Evolutionary conservation across 257 asterid species (phyloP), one percentile per base, ranked within the genome.

Genomic region (Solanum bukasovii): DNA sequence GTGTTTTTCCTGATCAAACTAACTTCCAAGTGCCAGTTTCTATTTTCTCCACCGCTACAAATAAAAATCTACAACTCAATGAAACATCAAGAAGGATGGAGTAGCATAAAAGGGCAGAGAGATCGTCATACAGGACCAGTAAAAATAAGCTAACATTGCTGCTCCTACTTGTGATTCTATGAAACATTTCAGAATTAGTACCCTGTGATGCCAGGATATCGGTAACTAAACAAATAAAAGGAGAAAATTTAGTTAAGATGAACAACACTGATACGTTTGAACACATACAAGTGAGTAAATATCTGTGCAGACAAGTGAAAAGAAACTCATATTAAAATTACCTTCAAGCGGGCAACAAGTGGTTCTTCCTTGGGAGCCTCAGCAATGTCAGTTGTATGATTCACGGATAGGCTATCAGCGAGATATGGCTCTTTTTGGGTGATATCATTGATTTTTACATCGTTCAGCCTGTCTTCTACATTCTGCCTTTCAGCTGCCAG

Each of bases 331-430:
- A 46, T n/a, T 42, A 27, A 59, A 83, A 86, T 92, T 90, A 96
- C 98, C 94, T 96, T 97, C 87, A 97, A 93, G 56, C 98, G 99
- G 25, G 94, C 97, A 85, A 97, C 98, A 84, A 96, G 98, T 44
- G 99, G 96, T 87, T 95, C 98, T 89, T 95, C 98, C 77, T 89
- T 94, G 86, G 92, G 94, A 90, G 90, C 49, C 31, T 87, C 92
- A 74, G 94, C 84, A 85, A 91, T 86, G 23, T 90, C 90, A 49
- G 88, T 87, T 25, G 92, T 74, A 90, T 82, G 91, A 73, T 91
- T 94, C 77, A 70, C 87, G 34, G 87, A 85, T 68, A 70, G 94
- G 75, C 63, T 86, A 59, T 92, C 95, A 84, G 89, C 90, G 38
- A 88, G 83, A 52, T 85, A 78, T 14, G 88, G 86, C 78, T 94